Percentiles rank a stretch among this genome's conserved stretches.
These are phyloP conservation scores for Psidium guajava DNA, from an alignment of 345 rosid species.

Conservation along the genomic window DNA sequence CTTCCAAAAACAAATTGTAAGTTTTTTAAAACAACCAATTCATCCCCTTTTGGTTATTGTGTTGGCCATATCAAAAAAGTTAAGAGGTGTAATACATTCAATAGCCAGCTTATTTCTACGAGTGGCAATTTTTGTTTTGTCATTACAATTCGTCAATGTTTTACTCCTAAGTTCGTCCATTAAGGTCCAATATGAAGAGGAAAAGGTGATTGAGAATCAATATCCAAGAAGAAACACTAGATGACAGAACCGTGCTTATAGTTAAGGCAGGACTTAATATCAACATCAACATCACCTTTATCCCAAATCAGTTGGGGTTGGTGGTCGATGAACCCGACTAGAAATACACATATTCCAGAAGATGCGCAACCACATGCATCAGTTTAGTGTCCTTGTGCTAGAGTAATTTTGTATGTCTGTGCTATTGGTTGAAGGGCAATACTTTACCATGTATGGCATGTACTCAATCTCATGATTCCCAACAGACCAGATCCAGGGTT, in stretches of 20 bases:
- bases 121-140: background rate
- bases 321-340: too few species aligned
- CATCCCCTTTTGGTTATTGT: background rate
- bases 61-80: background rate
- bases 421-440: background rate
- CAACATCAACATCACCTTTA: too few species aligned
- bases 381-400: background rate
- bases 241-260: background rate
- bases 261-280: background rate
- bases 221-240: background rate
- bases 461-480: constrained; percentile 92
- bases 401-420: background rate
- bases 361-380: background rate
- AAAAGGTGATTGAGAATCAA: background rate
- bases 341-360: background rate
- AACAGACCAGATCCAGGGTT: constrained; percentile 93
- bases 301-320: too few species aligned
- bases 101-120: background rate
- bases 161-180: background rate
- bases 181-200: background rate
- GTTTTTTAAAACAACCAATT: background rate
- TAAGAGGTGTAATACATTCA: background rate
- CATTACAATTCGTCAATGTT: background rate
- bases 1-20: background rate
- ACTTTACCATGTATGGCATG: constrained; percentile 85